These are phyloP conservation scores for Alternaria alternata DNA, from an alignment of 2,329 filamentous ascomycete genomes.

Conservation along the genomic window DNA sequence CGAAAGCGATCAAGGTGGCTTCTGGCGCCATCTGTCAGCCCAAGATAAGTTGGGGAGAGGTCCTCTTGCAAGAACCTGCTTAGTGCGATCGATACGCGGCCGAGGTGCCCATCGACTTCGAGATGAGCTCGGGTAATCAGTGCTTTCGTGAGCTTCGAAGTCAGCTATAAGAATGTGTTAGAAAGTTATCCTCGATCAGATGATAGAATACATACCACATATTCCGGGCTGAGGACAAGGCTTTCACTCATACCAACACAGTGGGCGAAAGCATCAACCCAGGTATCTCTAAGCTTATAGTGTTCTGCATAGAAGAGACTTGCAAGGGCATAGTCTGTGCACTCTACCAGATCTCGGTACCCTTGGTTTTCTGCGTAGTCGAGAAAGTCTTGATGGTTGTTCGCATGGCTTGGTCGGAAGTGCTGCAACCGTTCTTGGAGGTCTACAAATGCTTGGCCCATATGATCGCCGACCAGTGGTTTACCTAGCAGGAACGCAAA, in stretches of 20 bases:
- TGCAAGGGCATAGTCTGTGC: slow-evolving; percentile 73
- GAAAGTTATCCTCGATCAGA: background rate
- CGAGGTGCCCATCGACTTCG: slow-evolving; percentile 72
- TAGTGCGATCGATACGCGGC: slow-evolving; percentile 66
- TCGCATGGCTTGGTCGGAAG: slow-evolving; percentile 62
- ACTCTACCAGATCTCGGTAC: slow-evolving; percentile 72
- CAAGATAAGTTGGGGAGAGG: slow-evolving; percentile 71
- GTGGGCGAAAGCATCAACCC: slow-evolving; percentile 77
- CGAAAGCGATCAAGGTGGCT: slow-evolving; percentile 77
- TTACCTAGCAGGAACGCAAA: slow-evolving; percentile 74
- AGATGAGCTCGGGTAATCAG: slow-evolving; percentile 69
- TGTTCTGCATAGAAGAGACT: slow-evolving; percentile 73
- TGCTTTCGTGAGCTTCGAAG: slow-evolving; percentile 65
- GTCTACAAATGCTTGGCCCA: slow-evolving; percentile 70
- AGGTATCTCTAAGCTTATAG: slow-evolving; percentile 70
- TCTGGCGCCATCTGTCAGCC: slow-evolving; percentile 66
- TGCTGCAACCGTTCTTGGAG: slow-evolving; percentile 72
- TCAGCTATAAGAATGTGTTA: slow-evolving; percentile 32
- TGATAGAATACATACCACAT: slow-evolving; percentile 59
- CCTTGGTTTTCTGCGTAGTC: slow-evolving; percentile 73
- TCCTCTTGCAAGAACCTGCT: slow-evolving; percentile 76
- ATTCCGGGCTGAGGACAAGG: slow-evolving; percentile 66
- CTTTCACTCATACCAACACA: slow-evolving; percentile 78
- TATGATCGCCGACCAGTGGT: slow-evolving; percentile 71
- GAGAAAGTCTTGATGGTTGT: slow-evolving; percentile 69